Percentiles rank a stretch among this genome's conserved stretches.
Conservation (phyloP, 2,329 filamentous ascomycete species). For the Exophiala sp. region DNA sequence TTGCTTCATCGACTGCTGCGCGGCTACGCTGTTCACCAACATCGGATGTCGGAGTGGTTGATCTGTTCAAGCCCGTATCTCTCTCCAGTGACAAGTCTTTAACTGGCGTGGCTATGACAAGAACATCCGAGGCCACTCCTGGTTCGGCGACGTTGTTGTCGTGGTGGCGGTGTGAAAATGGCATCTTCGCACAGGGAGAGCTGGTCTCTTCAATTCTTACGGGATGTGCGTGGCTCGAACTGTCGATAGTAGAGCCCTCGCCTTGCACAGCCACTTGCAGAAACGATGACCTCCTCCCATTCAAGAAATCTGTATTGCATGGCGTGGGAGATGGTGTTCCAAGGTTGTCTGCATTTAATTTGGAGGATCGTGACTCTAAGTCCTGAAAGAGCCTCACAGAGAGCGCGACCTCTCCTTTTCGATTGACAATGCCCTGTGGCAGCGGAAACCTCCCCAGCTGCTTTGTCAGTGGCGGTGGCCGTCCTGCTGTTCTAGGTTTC, state of each 20-base stretch:
- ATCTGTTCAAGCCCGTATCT: slow-evolving; percentile 14
- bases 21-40: slow-evolving; percentile 14
- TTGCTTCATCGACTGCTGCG: slow-evolving; percentile 2
- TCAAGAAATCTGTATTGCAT: neutral
- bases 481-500: slow-evolving; percentile 23
- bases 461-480: slow-evolving; percentile 23
- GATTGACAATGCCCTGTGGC: slow-evolving; percentile 6
- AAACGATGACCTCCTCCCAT: neutral
- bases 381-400: slow-evolving; percentile 23
- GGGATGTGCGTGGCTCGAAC: neutral
- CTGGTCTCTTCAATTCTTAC: neutral
- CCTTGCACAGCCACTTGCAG: neutral
- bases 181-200: neutral
- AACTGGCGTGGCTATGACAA: neutral
- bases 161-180: neutral
- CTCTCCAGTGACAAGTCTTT: neutral
- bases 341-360: slow-evolving; percentile 3
- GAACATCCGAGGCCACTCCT: neutral
- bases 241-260: neutral
- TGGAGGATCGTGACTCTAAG: slow-evolving; percentile 9
- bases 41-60: slow-evolving; percentile 21
- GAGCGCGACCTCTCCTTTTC: slow-evolving; percentile 16
- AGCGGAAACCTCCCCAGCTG: slow-evolving; percentile 25
- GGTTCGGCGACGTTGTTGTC: neutral
- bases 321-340: slow-evolving; percentile 15